These are phyloP conservation scores for Mrakia hoshinonis DNA, from an alignment of 768 basidiomycete genomes.

Conservation along the genomic window DNA sequence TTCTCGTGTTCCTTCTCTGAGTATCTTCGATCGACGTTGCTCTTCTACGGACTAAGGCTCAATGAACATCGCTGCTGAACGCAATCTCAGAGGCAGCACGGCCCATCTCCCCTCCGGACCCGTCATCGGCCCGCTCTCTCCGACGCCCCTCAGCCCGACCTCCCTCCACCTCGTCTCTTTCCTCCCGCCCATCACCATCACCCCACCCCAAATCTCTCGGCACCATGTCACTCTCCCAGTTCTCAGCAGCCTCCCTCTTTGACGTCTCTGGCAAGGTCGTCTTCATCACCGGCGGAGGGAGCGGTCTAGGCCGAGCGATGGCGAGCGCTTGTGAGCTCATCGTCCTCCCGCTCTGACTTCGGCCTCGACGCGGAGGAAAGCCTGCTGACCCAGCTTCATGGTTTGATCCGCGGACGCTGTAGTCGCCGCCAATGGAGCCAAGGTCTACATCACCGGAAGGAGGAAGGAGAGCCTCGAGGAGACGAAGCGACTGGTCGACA, in stretches of 20 bases:
- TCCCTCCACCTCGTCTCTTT: not conserved
- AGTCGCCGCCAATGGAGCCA: constrained; percentile 28
- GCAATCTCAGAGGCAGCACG: too few species aligned
- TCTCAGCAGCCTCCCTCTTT: not conserved
- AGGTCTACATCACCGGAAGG: constrained; percentile 27
- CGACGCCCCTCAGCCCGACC: too few species aligned
- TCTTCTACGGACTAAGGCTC: too few species aligned
- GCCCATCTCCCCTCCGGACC: too few species aligned
- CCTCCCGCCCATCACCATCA: not conserved
- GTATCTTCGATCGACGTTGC: too few species aligned
- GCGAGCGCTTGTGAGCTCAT: not conserved
- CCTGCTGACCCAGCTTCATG: not conserved
- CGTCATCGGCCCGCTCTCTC: too few species aligned
- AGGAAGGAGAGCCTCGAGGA: constrained; percentile 9
- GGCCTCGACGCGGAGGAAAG: not conserved
- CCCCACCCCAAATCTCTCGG: not conserved
- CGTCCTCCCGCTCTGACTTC: too few species aligned
- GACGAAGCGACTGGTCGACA: constrained; percentile 5
- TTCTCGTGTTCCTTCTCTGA: too few species aligned
- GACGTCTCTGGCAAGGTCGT: constrained; percentile 8
- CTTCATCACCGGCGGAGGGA: constrained; percentile 26
- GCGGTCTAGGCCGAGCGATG: constrained; percentile 22
- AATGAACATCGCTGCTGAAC: too few species aligned
- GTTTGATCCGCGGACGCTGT: not conserved
- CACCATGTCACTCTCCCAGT: constrained; percentile 7